Evolutionary conservation across 2,329 filamentous ascomycete genomes (phyloP), one percentile per base, ranked within the genome.

Genomic region (Diatrype stigma): DNA sequence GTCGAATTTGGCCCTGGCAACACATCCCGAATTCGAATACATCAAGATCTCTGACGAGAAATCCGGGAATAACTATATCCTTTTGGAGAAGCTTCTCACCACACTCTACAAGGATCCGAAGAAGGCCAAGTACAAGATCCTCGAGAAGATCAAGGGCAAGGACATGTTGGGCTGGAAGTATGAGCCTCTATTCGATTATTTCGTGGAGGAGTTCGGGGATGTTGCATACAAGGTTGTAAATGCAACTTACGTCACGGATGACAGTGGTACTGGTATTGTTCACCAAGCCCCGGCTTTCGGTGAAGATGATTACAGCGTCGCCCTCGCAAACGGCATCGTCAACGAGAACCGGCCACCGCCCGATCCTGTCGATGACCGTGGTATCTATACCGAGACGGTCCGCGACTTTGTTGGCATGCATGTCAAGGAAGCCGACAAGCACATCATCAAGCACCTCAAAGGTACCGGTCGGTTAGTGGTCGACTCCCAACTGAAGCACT

Each of bases 61-160:
- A 53, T 87, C 87, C 0, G 87, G 87, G 28, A 93, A 92, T 67
- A 81, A 92, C 61, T 96, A 91, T 67, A 85, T 96, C 54, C 78
- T 96, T 37, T 77, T 96, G 21, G 91, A 96, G 67, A 84, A 89
- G 51, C 79, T 94, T 32, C 77, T 96, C 30, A 79, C 80, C 51
- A 93, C 88, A 5, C 76, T 96, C 2, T 96, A 96, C 76, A 96
- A 96, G 70, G 90, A 96, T 60, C 88, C 88, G 7, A 96, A 96
- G 75, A 96, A 96, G 75, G 91, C 91, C 46, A 95, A 96, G 67
- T 96, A 85, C 73, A 90, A 90, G 75, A 78, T 94, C 47, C 67
- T 96, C 14, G 81, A 87, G 56, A 92, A 87, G 63, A 72, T 95
- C 60, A 88, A 85, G 71, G 93, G 93, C 46, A 87, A 84, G 57